A percentile compares a stretch with the other conserved stretches of the same genome.
Evolutionary conservation across 116 monocot genomes (phyloP).

Genomic region (Zostera marina): DNA sequence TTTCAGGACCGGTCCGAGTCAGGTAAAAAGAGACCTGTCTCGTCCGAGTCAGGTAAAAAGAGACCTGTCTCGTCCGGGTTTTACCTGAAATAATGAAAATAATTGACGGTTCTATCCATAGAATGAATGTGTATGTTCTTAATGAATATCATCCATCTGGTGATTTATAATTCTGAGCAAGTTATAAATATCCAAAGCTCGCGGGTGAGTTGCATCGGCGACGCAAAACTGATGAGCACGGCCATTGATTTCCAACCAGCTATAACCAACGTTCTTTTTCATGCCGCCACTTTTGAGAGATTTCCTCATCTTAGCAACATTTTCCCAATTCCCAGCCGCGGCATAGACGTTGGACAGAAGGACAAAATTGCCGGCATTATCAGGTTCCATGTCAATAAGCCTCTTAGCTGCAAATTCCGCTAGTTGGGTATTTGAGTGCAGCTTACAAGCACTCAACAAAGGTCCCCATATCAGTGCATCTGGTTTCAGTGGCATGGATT

Average conservation of each 20-base stretch:
- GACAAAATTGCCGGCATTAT: constrained; percentile 23
- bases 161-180: constrained; percentile 12
- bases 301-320: constrained; percentile 24
- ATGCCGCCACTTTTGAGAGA: constrained; percentile 21
- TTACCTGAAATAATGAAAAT: no score
- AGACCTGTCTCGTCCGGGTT: no score
- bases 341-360: constrained; percentile 37
- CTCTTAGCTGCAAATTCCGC: constrained; percentile 18
- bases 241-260: constrained; percentile 37
- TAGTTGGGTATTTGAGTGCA: constrained; percentile 13
- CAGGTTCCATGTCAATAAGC: constrained; percentile 24
- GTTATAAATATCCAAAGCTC: constrained; percentile 6
- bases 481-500: constrained; percentile 17
- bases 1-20: no score
- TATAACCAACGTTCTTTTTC: constrained; percentile 30
- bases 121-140: no score
- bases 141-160: constrained; percentile 7
- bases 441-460: constrained; percentile 29
- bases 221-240: constrained; percentile 25
- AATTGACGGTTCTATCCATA: no score
- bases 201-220: constrained; percentile 13
- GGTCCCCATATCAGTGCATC: constrained; percentile 21
- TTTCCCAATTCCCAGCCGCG: constrained; percentile 22
- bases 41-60: no score
- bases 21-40: no score